phyloP scores from a whole-genome alignment of 2,329 filamentous ascomycete species.

The Colletotrichum cereale region DNA sequence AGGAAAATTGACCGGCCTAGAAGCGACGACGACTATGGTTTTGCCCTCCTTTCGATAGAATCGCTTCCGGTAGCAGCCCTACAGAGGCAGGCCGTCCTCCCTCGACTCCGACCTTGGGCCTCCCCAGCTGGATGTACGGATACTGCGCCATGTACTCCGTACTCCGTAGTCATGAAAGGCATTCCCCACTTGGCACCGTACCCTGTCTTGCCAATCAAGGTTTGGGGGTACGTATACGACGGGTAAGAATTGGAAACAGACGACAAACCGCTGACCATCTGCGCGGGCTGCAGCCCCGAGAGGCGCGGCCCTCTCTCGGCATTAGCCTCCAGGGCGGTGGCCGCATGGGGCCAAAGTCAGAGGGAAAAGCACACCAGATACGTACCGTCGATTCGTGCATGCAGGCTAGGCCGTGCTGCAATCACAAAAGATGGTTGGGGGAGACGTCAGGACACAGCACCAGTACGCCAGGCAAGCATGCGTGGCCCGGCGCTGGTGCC shows the following conservation, averaged over 20 bases:
- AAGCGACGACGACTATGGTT: conserved; percentile 11
- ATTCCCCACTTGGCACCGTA: conserved; percentile 38
- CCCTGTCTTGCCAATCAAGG: conserved; percentile 34
- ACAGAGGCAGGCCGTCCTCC: background rate
- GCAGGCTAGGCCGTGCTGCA: conserved; percentile 28
- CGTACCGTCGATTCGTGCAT: conserved; percentile 37
- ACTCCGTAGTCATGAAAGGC: conserved; percentile 29
- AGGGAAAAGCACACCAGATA: conserved; percentile 13
- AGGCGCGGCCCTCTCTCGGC: conserved; percentile 40
- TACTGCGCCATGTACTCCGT: background rate
- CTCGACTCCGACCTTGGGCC: conserved; percentile 2
- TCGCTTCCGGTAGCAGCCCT: background rate
- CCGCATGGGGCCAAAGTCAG: conserved; percentile 35
- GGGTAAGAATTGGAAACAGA: conserved; percentile 40
- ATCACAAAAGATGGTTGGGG: conserved; percentile 30
- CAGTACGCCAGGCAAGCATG: conserved; percentile 14
- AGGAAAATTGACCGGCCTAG: conserved; percentile 15
- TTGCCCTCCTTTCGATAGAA: conserved; percentile 3
- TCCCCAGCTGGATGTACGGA: conserved; percentile 6
- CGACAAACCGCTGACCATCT: conserved; percentile 37
- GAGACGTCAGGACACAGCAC: conserved; percentile 34
- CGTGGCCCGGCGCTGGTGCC: conserved; percentile 2
- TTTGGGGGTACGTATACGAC: conserved; percentile 36
- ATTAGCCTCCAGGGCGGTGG: conserved; percentile 38
- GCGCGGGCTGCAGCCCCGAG: conserved; percentile 39